Evolutionary conservation across 345 rosid genomes (phyloP).

Genomic region (Arabis alpina): DNA sequence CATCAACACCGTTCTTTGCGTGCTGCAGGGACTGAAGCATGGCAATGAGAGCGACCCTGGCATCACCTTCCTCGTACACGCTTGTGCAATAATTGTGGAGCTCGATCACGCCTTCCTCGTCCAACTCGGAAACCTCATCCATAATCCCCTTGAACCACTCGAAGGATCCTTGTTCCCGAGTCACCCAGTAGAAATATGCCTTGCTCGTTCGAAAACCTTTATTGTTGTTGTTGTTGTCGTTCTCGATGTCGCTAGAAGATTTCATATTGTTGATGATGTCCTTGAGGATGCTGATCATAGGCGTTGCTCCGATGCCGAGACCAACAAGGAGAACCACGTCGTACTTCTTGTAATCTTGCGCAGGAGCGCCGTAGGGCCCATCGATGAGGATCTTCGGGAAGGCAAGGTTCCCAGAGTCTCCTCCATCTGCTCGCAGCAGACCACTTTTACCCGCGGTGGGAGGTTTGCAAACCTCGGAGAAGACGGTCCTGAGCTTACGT

Average conservation of each 20-base stretch:
- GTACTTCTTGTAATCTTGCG: conserved; percentile 92
- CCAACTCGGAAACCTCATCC: conserved; percentile 88
- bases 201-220: conserved; percentile 62
- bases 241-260: conserved; percentile 40
- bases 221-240: conserved; percentile 36
- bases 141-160: conserved; percentile 96
- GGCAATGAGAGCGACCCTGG: conserved; percentile 80
- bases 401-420: conserved; percentile 50
- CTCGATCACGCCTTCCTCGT: conserved; percentile 69
- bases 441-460: conserved; percentile 67
- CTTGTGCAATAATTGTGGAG: conserved; percentile 91
- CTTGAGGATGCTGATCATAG: conserved; percentile 88
- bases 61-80: conserved; percentile 94
- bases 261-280: conserved; percentile 88
- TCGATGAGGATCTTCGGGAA: conserved; percentile 82
- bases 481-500: conserved; percentile 68
- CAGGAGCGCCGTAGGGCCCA: conserved; percentile 93
- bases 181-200: conserved; percentile 95
- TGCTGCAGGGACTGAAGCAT: conserved; percentile 90
- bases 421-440: conserved; percentile 65
- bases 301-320: conserved; percentile 92
- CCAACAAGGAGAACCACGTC: conserved; percentile 87
- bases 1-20: conserved; percentile 87
- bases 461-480: conserved; percentile 81
- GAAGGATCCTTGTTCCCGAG: conserved; percentile 91